Evolutionary conservation across 1,139 yeast genomes (phyloP).

Genomic region (Chernovozyma sophiae-reginae): DNA sequence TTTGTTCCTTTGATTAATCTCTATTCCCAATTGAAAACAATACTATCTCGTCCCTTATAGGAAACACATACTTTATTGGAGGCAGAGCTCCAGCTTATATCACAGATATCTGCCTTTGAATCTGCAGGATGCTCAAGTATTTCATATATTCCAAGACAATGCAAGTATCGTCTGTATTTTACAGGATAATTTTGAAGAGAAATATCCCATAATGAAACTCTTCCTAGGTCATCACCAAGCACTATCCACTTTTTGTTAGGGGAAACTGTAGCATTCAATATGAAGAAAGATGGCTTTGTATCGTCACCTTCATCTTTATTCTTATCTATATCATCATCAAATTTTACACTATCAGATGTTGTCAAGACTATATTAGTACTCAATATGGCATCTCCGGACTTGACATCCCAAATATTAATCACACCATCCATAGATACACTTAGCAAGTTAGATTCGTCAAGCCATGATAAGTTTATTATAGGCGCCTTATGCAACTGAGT

Average conservation of each 20-base stretch:
- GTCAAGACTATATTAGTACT: conserved; percentile 24
- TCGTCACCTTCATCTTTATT: conserved; percentile 22
- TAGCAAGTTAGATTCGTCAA: conserved; percentile 26
- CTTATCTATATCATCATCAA: conserved; percentile 16
- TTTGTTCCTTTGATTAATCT: no score
- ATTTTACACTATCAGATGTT: conserved; percentile 17
- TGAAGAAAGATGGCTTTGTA: conserved; percentile 45
- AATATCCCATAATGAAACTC: conserved; percentile 52
- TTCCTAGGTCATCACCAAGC: conserved; percentile 61
- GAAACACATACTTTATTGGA: conserved; percentile 34
- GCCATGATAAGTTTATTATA: conserved; percentile 53
- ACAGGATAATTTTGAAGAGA: conserved; percentile 12
- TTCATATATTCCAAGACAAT: conserved; percentile 4
- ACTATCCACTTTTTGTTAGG: conserved; percentile 49
- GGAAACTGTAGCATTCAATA: conserved; percentile 51
- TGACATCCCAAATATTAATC: conserved; percentile 63
- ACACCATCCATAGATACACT: conserved; percentile 66
- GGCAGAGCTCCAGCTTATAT: conserved; percentile 38
- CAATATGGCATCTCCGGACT: conserved; percentile 28
- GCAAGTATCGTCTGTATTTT: conserved; percentile 3
- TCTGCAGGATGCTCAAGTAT: conserved; percentile 7
- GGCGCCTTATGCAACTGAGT: conserved; percentile 47
- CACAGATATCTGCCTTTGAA: conserved; percentile 32
- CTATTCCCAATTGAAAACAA: conserved; percentile 21
- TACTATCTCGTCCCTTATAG: conserved; percentile 42